Conservation (phyloP, 371 early-diverging fungal species). For the Cokeromyces recurvatus region DNA sequence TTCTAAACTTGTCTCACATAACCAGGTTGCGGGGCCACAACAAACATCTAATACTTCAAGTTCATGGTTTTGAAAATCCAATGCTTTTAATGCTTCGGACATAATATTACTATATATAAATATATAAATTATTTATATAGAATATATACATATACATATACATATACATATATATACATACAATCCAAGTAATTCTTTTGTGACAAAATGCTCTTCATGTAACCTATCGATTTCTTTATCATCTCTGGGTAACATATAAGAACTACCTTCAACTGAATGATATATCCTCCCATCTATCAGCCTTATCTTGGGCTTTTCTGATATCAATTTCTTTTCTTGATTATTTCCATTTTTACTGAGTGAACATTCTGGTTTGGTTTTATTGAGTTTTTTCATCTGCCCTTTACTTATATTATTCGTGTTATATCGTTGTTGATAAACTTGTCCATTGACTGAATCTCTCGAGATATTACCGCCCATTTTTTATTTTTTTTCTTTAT, state of each 20-base stretch:
- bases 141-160: too few relatives aligned
- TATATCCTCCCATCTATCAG: constrained; percentile 27
- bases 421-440: background rate
- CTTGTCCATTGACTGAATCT: too few relatives aligned
- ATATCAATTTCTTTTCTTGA: constrained; percentile 1
- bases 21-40: constrained; percentile 44
- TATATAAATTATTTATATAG: too few relatives aligned
- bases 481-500: too few relatives aligned
- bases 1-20: constrained; percentile 37
- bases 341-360: too few relatives aligned
- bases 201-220: constrained; percentile 37
- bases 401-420: background rate
- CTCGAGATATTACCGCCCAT: constrained; percentile 16
- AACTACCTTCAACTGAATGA: constrained; percentile 26
- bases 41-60: constrained; percentile 30
- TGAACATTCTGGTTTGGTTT: too few relatives aligned
- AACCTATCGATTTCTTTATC: constrained; percentile 39
- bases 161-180: too few relatives aligned
- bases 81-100: constrained; percentile 20
- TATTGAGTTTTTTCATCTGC: background rate
- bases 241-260: constrained; percentile 35
- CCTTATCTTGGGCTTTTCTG: constrained; percentile 3
- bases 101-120: constrained; percentile 27
- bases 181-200: constrained; percentile 38
- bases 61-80: constrained; percentile 25